Evolutionary conservation across 2,329 filamentous ascomycete genomes (phyloP), one percentile per base, ranked within the genome.

Genomic region (Thelonectria discophora): DNA sequence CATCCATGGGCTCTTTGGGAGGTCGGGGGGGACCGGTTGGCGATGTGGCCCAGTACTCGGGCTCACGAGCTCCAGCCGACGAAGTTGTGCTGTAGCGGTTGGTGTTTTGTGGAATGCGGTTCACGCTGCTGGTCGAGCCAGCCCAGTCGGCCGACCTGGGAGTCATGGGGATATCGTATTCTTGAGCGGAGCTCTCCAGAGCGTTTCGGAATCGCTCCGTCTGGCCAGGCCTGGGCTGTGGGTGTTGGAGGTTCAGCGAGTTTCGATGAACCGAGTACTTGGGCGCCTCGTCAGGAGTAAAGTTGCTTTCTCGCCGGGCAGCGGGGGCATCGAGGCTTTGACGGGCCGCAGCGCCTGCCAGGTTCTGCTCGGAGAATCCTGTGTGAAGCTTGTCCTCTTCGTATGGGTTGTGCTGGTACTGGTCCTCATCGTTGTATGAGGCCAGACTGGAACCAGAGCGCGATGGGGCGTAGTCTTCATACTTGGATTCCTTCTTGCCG

Each of bases 261-360:
- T 94, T 92, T 68, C 91, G 88, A 74, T 94, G 90, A 58, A 90
- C 90, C 75, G 90, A 89, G 76, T 94, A 94, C 76, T 94, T 94
- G 48, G 91, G 90, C 68, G 93, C 90, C 70, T 94, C 90, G 68
- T 86, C 89, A 0, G 76, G 73, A 5, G 83, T 83, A 71, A 85
- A 82, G 60, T 85, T 85, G 2, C 83, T 81, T 43, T 84, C 81
- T 6, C 69, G 69, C 9, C 27, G 67, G 37, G 86, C 79, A 3
- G 68, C 65, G 8, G 69, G 70, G 39, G 70, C 69, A 11, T 65
- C 66, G 20, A 73, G 72, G 43, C 64, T 64, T 2, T 71, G 65
- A 13, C 72, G 69, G 21, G 63, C 56, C 5, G 66, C 62, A 40
- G 69, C 65, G 8, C 50, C 55, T 50, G 68, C 68, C 1, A 86